Base-by-base conservation (phyloP, 1,139 yeast genomes). In the Yamadazyma siamensis region DNA sequence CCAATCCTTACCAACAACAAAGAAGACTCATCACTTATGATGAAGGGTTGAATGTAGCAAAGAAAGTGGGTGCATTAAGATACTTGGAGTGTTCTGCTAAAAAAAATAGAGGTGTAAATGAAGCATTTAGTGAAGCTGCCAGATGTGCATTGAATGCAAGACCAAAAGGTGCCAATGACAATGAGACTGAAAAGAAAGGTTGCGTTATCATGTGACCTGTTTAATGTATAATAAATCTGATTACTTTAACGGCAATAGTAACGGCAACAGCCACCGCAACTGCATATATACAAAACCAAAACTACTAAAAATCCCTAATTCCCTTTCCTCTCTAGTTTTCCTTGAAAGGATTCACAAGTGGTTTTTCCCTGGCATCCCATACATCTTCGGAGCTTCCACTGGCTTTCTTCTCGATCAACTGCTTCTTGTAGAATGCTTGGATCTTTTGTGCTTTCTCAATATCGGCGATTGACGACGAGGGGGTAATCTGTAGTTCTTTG, bases 91-190 rank as follows among this genome's bases (percentile, higher is more conserved):
- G 96, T 61, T 84, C 95, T 19, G 96, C 97, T 9, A 88, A 88
- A 63, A 81, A 82, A 56, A 88, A 87, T 58, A 74, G 94, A 52
- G 97, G 97, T 43, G 97, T 89, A 17, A 88, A 91, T 51, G 97
- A 89, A 59, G 96, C 96, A 4, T 89, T 89, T 55, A 86, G 96
- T 1, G 96, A 89, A 59, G 96, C 96, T 27, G 96, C 96, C 7
- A 77, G 97, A 58, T 88, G 95, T 54, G 97, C 96, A 4, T 71
- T 91, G 47, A 82, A 86, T 43, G 95, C 95, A 11, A 85, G 80
- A 50, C 87, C 95, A 31, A 85, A 80, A 39, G 91, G 91, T 34
- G 39, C 83, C 26, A 64, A 66, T 40, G 77, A 74, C 33, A 61
- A 62, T 41, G 72, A 63, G 40, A 70, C 66, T 21, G 68, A 64